Evolutionary conservation across 768 basidiomycete genomes (phyloP).

Genomic region (Terana coerulea): DNA sequence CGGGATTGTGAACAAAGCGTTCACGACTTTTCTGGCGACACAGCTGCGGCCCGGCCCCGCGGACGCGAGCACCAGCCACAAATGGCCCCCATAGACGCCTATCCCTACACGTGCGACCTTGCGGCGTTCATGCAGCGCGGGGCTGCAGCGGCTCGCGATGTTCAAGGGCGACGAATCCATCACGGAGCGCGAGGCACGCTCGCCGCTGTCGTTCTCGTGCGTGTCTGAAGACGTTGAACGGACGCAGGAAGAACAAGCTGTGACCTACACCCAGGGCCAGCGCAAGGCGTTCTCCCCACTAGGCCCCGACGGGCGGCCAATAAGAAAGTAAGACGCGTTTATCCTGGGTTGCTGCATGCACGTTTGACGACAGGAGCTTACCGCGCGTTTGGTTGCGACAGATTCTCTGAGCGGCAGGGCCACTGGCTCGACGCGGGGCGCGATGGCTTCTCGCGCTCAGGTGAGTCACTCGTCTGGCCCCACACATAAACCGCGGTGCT

Average conservation of each 20-base stretch:
- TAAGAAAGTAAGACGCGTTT: constrained; percentile 48
- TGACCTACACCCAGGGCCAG: constrained; percentile 42
- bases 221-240: constrained; percentile 47
- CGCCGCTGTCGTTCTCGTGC: constrained; percentile 65
- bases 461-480: constrained; percentile 28
- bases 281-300: constrained; percentile 52
- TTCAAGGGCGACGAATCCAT: constrained; percentile 45
- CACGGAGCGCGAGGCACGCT: constrained; percentile 49
- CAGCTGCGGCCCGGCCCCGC: constrained; percentile 35
- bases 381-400: constrained; percentile 15
- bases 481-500: neutral
- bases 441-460: constrained; percentile 53
- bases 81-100: constrained; percentile 41
- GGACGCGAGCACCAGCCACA: constrained; percentile 4
- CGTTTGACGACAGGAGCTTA: neutral
- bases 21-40: constrained; percentile 56
- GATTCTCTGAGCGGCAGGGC: constrained; percentile 55
- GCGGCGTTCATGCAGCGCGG: constrained; percentile 49
- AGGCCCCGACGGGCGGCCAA: constrained; percentile 52
- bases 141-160: constrained; percentile 50
- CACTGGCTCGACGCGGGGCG: constrained; percentile 64
- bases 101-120: constrained; percentile 30
- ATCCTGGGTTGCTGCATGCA: neutral
- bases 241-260: constrained; percentile 48
- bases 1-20: constrained; percentile 60